Conservation (phyloP, 192 early-diverging fungal genomes). For the Backusella australiensis region DNA sequence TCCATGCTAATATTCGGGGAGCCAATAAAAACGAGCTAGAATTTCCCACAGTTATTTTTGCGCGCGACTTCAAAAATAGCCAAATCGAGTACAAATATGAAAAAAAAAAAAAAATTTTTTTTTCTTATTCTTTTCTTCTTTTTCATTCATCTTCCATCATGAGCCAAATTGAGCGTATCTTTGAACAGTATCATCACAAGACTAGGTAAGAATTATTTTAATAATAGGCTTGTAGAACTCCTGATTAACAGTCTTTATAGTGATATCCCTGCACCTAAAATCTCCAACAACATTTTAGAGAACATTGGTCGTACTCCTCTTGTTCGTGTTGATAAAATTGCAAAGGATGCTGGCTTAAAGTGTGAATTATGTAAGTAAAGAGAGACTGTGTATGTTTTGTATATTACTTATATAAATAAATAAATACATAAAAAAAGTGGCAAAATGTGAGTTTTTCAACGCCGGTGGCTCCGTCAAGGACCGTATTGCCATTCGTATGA, state of each 20-base stretch:
- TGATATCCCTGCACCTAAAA: constrained; percentile 64
- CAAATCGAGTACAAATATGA: background rate
- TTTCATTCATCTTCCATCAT: background rate
- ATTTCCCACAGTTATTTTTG: constrained; percentile 5
- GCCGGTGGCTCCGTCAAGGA: constrained; percentile 99
- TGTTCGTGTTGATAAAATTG: constrained; percentile 88
- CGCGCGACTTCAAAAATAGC: background rate
- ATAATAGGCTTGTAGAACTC: background rate
- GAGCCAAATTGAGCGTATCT: background rate
- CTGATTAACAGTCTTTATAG: constrained; percentile 11
- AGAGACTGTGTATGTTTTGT: too few species aligned
- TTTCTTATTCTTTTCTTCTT: background rate
- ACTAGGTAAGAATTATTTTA: background rate
- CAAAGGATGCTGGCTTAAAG: constrained; percentile 83
- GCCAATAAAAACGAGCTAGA: background rate
- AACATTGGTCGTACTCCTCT: constrained; percentile 97
- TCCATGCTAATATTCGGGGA: background rate
- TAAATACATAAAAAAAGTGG: constrained; percentile 44
- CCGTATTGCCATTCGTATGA: constrained; percentile 92
- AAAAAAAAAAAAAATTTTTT: background rate
- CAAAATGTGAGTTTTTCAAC: constrained; percentile 99
- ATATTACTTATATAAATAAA: background rate
- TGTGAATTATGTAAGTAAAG: constrained; percentile 80
- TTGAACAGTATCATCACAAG: constrained; percentile 14
- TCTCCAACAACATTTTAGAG: constrained; percentile 87